Evolutionary conservation across 1,139 yeast species (phyloP).

Genomic region (Tardiomyces digboiensis): DNA sequence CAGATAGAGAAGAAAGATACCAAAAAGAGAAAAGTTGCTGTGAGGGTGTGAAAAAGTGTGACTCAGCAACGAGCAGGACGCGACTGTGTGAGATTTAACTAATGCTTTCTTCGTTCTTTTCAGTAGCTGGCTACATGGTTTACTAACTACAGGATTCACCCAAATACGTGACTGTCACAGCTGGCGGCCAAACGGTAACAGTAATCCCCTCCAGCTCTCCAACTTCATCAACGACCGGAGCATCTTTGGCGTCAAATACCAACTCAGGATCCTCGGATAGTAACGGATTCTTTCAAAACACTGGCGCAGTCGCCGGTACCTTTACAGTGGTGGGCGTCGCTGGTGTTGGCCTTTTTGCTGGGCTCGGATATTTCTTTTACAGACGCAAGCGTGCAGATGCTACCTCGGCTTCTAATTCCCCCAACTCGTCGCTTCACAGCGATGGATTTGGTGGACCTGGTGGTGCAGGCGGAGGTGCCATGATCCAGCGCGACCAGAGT

Average conservation of each 20-base stretch:
- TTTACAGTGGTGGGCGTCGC: slow-evolving; percentile 61
- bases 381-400: slow-evolving; percentile 11
- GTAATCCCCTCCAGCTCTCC: slow-evolving; percentile 12
- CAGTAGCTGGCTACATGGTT: no score
- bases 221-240: slow-evolving; percentile 28
- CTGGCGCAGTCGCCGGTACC: slow-evolving; percentile 66
- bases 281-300: slow-evolving; percentile 39
- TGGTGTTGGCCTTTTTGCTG: slow-evolving; percentile 32
- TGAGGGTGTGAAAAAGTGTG: no score
- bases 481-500: slow-evolving; percentile 4
- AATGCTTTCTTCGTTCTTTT: no score
- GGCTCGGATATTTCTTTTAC: slow-evolving; percentile 19
- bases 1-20: no score
- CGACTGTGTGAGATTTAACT: no score
- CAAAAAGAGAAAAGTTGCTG: no score
- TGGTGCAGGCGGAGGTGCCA: slow-evolving; percentile 4
- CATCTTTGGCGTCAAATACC: slow-evolving; percentile 16
- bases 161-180: not conserved
- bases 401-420: not conserved
- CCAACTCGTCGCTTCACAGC: not conserved
- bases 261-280: slow-evolving; percentile 9
- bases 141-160: slow-evolving; percentile 5
- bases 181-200: slow-evolving; percentile 8
- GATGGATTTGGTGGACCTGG: slow-evolving; percentile 6
- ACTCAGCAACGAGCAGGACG: no score